Percentiles rank a stretch among this genome's conserved stretches.
phyloP scores from a whole-genome alignment of 176 grass and related monocot species.

The Typha latifolia region DNA sequence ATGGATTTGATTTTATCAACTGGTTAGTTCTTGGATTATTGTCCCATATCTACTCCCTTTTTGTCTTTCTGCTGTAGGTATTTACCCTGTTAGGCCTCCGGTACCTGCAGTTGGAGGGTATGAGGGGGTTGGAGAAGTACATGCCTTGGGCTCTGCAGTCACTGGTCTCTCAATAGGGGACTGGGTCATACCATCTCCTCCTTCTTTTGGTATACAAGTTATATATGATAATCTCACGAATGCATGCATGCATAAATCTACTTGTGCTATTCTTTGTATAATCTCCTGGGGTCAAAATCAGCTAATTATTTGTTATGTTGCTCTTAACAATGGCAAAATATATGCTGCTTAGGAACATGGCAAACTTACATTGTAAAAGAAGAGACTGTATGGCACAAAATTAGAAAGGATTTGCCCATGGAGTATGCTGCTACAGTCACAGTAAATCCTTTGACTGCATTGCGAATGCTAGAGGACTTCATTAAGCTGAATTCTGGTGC shows the following conservation, averaged over 20 bases:
- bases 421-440: conserved; percentile 75
- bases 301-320: too few species aligned
- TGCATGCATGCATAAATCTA: not conserved
- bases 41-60: not conserved
- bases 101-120: conserved; percentile 72
- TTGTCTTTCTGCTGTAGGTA: conserved; percentile 20
- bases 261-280: too few species aligned
- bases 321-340: too few species aligned
- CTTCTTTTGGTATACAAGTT: conserved; percentile 43
- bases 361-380: conserved; percentile 74
- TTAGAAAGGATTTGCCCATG: conserved; percentile 53
- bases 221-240: not conserved
- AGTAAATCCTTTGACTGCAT: conserved; percentile 69
- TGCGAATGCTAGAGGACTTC: conserved; percentile 73
- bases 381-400: conserved; percentile 57
- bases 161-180: conserved; percentile 50
- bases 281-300: too few species aligned
- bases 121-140: conserved; percentile 83
- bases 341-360: conserved; percentile 49
- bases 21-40: not conserved
- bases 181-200: conserved; percentile 81
- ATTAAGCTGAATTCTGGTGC: conserved; percentile 56
- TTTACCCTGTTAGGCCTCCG: conserved; percentile 73
- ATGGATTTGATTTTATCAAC: not conserved
- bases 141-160: conserved; percentile 49